Evolutionary conservation across 768 basidiomycete species (phyloP), one percentile per base, ranked within the genome.

Genomic region (Floccularia luteovirens): DNA sequence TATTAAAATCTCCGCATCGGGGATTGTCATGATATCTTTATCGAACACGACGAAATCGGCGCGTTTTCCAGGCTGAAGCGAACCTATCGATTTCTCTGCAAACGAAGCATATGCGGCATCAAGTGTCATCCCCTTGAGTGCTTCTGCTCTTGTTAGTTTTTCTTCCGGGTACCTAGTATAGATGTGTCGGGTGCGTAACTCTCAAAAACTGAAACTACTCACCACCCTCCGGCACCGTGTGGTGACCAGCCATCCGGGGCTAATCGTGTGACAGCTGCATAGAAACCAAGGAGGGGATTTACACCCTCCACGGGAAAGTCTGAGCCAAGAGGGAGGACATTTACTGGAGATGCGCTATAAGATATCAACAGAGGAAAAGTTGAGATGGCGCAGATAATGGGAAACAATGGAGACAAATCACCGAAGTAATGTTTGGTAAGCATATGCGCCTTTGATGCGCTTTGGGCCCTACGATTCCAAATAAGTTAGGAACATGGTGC

Each of bases 221-320:
- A 90, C 93, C 93, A 98, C 44, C 93, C 93, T 20, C 63, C 72
- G 3, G 64, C 39, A 1, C 92, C 93, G 43, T 93, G 88, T 0
- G 93, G 94, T 16, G 88, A 91, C 13, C 66, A 62, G 0, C 90
- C 90, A 10, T 75, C 67, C 2, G 69, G 64, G 17, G 74, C 71
- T 4, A 89, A 65, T 11, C 93, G 74, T 1, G 90, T 71, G 2
- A 91, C 72, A 0, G 90, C 90, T 4, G 94, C 91, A 49, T 92
- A 90, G 60, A 96, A 93, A 0, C 89, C 90, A 2, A 85, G 64
- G 24, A 97, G 63, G 0, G 94, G 93, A 52, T 94, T 89, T 39
- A 94, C 82, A 7, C 77, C 74, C 58, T 97, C 93, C 2, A 97
- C 81, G 0, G 94, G 94, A 59, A 97, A 96, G 57, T 97, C 93